Evolutionary conservation across 2,329 filamentous ascomycete genomes (phyloP).

Genomic region (Aspergillaceae sp.): DNA sequence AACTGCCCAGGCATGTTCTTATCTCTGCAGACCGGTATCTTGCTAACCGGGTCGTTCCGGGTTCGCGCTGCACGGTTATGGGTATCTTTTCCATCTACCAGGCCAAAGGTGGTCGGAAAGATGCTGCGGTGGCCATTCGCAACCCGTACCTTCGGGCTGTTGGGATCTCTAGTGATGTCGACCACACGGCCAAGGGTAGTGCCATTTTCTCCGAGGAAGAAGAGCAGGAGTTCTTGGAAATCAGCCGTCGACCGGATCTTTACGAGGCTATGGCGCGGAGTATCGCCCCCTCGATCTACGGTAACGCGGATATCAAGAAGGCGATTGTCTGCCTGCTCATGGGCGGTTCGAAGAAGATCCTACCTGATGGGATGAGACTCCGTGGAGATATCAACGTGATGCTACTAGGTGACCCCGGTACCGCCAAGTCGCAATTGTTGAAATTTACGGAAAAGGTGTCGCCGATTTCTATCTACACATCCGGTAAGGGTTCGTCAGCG

Average conservation of each 20-base stretch:
- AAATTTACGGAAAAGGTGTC: constrained; percentile 97
- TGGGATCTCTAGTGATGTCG: constrained; percentile 81
- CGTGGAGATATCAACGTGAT: constrained; percentile 97
- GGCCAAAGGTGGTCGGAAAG: constrained; percentile 75
- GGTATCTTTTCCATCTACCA: constrained; percentile 98
- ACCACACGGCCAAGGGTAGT: constrained; percentile 78
- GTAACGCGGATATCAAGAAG: constrained; percentile 94
- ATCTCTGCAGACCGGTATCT: constrained; percentile 95
- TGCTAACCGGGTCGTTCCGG: constrained; percentile 90
- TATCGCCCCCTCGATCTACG: constrained; percentile 95
- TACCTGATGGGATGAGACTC: constrained; percentile 95
- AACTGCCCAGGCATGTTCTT: constrained; percentile 86
- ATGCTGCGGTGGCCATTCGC: constrained; percentile 82
- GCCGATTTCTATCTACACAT: constrained; percentile 96
- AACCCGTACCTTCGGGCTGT: constrained; percentile 92
- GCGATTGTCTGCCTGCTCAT: constrained; percentile 88
- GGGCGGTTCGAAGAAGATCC: constrained; percentile 93
- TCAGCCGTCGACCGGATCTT: constrained; percentile 85
- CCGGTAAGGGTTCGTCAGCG: constrained; percentile 93
- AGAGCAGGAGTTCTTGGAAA: constrained; percentile 88
- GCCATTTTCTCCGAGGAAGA: constrained; percentile 86
- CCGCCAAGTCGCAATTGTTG: constrained; percentile 90
- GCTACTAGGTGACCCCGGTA: constrained; percentile 92
- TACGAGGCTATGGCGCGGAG: constrained; percentile 84
- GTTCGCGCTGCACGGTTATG: constrained; percentile 88